Conservation (phyloP, 2,329 filamentous ascomycete genomes). For the Exophiala sp. region DNA sequence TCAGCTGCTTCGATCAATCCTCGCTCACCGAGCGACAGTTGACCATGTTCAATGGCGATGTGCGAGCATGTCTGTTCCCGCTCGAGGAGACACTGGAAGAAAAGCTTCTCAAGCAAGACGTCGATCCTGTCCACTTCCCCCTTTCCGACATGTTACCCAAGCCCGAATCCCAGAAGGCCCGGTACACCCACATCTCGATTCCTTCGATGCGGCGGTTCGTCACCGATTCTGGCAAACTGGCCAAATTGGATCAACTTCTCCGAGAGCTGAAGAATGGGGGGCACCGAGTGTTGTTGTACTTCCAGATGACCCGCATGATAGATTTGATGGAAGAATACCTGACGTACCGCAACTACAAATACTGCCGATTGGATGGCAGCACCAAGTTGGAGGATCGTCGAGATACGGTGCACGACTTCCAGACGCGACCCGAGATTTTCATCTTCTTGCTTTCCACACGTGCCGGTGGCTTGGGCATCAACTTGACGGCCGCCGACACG, state of each 20-base stretch:
- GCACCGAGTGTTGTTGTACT: conserved; percentile 92
- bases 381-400: conserved; percentile 95
- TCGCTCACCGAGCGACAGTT: conserved; percentile 62
- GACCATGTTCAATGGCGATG: conserved; percentile 68
- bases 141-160: conserved; percentile 62
- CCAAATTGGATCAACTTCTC: conserved; percentile 79
- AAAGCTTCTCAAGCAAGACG: conserved; percentile 65
- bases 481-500: conserved; percentile 90
- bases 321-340: conserved; percentile 98
- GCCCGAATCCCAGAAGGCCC: conserved; percentile 72
- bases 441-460: conserved; percentile 94
- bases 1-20: conserved; percentile 66
- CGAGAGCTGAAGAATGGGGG: conserved; percentile 85
- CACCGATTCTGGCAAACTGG: conserved; percentile 93
- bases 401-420: conserved; percentile 95
- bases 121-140: conserved; percentile 61
- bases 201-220: conserved; percentile 97
- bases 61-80: conserved; percentile 68
- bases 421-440: conserved; percentile 88
- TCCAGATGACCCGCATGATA: conserved; percentile 99
- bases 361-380: conserved; percentile 90
- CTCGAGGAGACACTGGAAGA: conserved; percentile 59
- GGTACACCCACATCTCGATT: conserved; percentile 85
- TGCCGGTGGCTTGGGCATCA: conserved; percentile 96
- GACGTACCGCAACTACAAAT: conserved; percentile 98